These are phyloP conservation scores for Hevea brasiliensis DNA, from an alignment of 345 rosid genomes.

Conservation along the genomic window DNA sequence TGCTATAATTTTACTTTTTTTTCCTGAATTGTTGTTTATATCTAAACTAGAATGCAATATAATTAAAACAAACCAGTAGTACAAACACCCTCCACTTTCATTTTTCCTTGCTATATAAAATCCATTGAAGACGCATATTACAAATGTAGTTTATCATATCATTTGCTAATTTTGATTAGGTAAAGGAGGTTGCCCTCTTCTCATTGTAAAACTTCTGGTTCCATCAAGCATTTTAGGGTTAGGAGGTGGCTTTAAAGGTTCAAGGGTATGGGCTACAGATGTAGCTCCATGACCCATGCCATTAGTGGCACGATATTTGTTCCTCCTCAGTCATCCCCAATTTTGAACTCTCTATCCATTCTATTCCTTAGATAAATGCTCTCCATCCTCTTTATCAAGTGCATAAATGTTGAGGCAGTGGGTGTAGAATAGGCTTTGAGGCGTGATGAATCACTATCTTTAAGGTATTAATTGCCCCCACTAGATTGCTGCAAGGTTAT, in stretches of 20 bases:
- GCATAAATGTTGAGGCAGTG: too few relatives aligned
- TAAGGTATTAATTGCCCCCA: too few relatives aligned
- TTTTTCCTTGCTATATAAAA: not conserved
- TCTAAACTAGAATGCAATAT: too few relatives aligned
- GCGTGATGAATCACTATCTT: too few relatives aligned
- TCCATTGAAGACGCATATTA: too few relatives aligned
- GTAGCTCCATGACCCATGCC: conserved; percentile 64
- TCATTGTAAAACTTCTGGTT: conserved; percentile 54
- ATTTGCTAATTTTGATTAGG: conserved; percentile 25
- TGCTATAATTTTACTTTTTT: too few relatives aligned
- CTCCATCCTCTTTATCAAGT: too few relatives aligned
- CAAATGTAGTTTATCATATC: not conserved
- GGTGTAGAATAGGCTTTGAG: too few relatives aligned
- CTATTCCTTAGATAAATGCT: conserved; percentile 48
- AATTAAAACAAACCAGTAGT: too few relatives aligned
- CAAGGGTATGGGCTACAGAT: conserved; percentile 41
- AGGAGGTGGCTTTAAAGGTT: conserved; percentile 65
- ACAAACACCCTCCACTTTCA: too few relatives aligned
- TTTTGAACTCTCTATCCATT: conserved; percentile 51
- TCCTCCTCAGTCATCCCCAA: conserved; percentile 54
- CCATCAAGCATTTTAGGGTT: conserved; percentile 72
- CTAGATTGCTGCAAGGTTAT: too few relatives aligned
- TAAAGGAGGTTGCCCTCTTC: conserved; percentile 67
- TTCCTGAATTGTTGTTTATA: too few relatives aligned
- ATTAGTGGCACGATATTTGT: conserved; percentile 46